Base-by-base conservation (phyloP, 495 filamentous ascomycete genomes). In the Neurospora pannonica region DNA sequence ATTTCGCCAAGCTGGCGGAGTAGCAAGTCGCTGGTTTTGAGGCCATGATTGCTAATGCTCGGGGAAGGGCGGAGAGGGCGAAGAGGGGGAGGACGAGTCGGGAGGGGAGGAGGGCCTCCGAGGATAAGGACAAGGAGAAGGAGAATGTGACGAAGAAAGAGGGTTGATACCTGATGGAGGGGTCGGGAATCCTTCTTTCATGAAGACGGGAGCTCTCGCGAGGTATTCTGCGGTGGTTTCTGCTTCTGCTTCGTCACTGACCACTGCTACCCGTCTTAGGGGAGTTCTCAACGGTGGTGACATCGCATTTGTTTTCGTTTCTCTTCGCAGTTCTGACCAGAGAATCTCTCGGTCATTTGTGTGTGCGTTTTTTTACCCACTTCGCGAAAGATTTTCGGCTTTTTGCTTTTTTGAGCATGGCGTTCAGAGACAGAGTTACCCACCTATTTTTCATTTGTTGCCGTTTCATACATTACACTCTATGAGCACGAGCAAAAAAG, bases 1-100 rank as follows among this genome's bases (percentile, higher is more conserved):
- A 99, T 83, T 98, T 99, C 84, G 93, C 92, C 70, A 93, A 92
- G 73, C 79, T 94, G 75, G 90, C 90, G 40, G 85, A 87, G 77
- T 84, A 85, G 70, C 86, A 76, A 81, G 19, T 17, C 17, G 67
- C 31, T 62, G 54, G 54, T 62, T 19, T 73, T 62, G 54, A 62
- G 54, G 54, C 28, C 0, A 62, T 62, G 54, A 62, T 62, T 62
- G 28, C 54, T 28, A 62, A 62, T 34, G 54, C 54, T 34, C 54
- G 28, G 28, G 54, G 54, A 34, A 62, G 54, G 54, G 54, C 54
- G 54, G 28, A 62, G 54, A 62, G 54, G 54, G 13, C 13, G 54
- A 54, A 19, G 42, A 46, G 17, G 19, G 42, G 42, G 42, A n/a
- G 46, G 46, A 54, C 21, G 10, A 54, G 21, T 24, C 9, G 46